These are phyloP conservation scores for Bryoglossum gracile DNA, from an alignment of 495 filamentous ascomycete species.

Conservation along the genomic window DNA sequence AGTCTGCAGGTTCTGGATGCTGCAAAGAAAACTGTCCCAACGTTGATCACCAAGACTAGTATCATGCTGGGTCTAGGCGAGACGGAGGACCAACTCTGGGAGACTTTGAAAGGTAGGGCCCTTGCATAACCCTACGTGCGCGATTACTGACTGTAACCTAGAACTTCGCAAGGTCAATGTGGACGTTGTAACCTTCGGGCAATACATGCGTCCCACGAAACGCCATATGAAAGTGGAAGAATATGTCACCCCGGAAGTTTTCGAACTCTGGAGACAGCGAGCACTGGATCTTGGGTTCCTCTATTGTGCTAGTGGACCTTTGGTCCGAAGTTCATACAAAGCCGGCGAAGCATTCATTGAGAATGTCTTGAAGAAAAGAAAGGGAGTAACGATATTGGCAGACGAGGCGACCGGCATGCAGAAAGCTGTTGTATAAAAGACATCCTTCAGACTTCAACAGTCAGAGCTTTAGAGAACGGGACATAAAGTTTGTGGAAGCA, in stretches of 20 bases:
- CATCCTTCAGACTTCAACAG: neutral
- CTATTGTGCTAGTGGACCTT: slow-evolving; percentile 87
- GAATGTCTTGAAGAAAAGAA: slow-evolving; percentile 87
- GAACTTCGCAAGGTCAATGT: slow-evolving; percentile 73
- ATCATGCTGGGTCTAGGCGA: slow-evolving; percentile 96
- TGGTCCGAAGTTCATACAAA: slow-evolving; percentile 93
- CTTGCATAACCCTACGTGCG: neutral
- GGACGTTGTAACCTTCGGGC: slow-evolving; percentile 94
- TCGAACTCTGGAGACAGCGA: slow-evolving; percentile 84
- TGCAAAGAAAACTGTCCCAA: slow-evolving; percentile 66
- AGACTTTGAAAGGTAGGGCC: slow-evolving; percentile 56
- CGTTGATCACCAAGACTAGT: slow-evolving; percentile 91
- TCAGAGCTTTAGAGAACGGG: neutral
- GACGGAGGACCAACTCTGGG: slow-evolving; percentile 80
- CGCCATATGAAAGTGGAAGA: slow-evolving; percentile 92
- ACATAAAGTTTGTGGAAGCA: neutral
- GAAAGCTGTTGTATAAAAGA: slow-evolving; percentile 22
- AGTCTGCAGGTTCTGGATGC: slow-evolving; percentile 71
- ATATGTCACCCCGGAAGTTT: slow-evolving; percentile 83
- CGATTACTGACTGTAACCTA: slow-evolving; percentile 24
- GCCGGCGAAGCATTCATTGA: slow-evolving; percentile 98
- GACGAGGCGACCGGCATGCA: slow-evolving; percentile 17
- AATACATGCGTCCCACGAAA: slow-evolving; percentile 99
- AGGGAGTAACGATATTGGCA: slow-evolving; percentile 14
- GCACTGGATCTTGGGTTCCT: slow-evolving; percentile 94